Percentiles rank a stretch among this genome's conserved stretches.
phyloP scores from a whole-genome alignment of 352 stramenopile genomes.

The Phytophthora pistaciae region DNA sequence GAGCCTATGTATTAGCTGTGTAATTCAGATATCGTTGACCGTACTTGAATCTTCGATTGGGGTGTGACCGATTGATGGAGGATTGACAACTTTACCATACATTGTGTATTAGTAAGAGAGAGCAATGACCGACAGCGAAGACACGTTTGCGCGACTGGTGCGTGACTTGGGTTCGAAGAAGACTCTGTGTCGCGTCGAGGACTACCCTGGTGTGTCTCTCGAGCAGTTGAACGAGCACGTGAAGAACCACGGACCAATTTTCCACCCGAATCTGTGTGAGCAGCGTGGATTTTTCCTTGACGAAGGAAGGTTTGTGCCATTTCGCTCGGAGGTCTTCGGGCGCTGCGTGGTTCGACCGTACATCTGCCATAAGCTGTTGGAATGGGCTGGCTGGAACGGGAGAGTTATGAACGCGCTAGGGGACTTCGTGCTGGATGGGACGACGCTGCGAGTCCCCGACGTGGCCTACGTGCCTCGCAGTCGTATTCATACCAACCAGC shows the following conservation, averaged over 20 bases:
- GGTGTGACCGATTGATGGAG: no score
- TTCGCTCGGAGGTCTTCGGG: slow-evolving; percentile 22
- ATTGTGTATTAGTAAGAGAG: no score
- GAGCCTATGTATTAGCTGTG: not conserved
- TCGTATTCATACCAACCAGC: not conserved
- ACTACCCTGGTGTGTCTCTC: slow-evolving; percentile 32
- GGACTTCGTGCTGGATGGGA: slow-evolving; percentile 17
- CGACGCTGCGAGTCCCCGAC: slow-evolving; percentile 6
- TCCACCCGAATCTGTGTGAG: slow-evolving; percentile 27
- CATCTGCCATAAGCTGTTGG: not conserved
- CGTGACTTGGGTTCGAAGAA: slow-evolving; percentile 33
- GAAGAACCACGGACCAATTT: slow-evolving; percentile 25
- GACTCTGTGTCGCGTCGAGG: slow-evolving; percentile 31
- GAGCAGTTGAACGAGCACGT: slow-evolving; percentile 35
- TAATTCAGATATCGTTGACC: not conserved
- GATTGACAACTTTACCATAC: no score
- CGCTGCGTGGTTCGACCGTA: slow-evolving; percentile 11
- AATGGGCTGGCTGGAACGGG: slow-evolving; percentile 15
- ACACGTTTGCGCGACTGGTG: slow-evolving; percentile 27
- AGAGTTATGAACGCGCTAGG: slow-evolving; percentile 23
- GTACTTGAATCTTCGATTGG: not conserved
- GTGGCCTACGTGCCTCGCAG: slow-evolving; percentile 11
- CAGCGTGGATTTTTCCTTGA: slow-evolving; percentile 35
- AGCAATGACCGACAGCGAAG: slow-evolving; percentile 10
- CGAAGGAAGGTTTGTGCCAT: slow-evolving; percentile 35